A percentile compares a stretch with the other conserved stretches of the same genome.
Evolutionary conservation across 2,329 filamentous ascomycete species (phyloP).

Genomic region (Dactylellina haptotyla): DNA sequence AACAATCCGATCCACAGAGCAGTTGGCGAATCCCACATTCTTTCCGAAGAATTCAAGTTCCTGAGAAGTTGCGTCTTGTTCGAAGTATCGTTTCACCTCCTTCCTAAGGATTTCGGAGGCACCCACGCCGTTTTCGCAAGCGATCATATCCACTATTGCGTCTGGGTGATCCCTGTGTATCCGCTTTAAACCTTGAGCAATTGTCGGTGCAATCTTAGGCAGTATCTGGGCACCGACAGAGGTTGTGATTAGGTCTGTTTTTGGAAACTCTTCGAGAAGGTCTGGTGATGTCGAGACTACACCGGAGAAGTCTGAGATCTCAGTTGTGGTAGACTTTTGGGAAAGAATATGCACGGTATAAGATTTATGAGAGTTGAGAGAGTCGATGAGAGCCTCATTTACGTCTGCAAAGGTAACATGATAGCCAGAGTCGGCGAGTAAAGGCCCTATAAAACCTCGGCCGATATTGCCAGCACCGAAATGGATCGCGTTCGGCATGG

Average conservation of each 20-base stretch:
- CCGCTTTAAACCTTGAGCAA: constrained; percentile 89
- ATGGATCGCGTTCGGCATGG: constrained; percentile 71
- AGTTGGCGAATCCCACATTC: constrained; percentile 93
- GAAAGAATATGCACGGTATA: constrained; percentile 74
- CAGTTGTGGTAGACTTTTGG: constrained; percentile 65
- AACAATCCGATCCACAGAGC: constrained; percentile 97
- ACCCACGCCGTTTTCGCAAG: constrained; percentile 97
- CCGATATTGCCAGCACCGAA: constrained; percentile 89
- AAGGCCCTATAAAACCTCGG: constrained; percentile 87
- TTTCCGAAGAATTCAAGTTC: constrained; percentile 62
- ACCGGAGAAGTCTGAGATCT: constrained; percentile 95
- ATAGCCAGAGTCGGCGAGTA: constrained; percentile 93
- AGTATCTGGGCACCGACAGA: constrained; percentile 96
- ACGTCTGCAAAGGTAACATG: constrained; percentile 98
- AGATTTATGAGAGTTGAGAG: constrained; percentile 76
- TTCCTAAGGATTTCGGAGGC: constrained; percentile 71
- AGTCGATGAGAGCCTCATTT: constrained; percentile 81
- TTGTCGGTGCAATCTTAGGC: constrained; percentile 93
- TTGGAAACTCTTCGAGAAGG: constrained; percentile 84
- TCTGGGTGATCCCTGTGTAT: constrained; percentile 67
- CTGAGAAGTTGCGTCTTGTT: constrained; percentile 44
- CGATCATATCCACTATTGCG: constrained; percentile 86
- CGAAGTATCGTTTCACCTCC: constrained; percentile 55
- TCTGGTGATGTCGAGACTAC: constrained; percentile 93
- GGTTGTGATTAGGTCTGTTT: constrained; percentile 91